Conservation (phyloP, 2,329 filamentous ascomycete genomes). For the Boeremia exigua region DNA sequence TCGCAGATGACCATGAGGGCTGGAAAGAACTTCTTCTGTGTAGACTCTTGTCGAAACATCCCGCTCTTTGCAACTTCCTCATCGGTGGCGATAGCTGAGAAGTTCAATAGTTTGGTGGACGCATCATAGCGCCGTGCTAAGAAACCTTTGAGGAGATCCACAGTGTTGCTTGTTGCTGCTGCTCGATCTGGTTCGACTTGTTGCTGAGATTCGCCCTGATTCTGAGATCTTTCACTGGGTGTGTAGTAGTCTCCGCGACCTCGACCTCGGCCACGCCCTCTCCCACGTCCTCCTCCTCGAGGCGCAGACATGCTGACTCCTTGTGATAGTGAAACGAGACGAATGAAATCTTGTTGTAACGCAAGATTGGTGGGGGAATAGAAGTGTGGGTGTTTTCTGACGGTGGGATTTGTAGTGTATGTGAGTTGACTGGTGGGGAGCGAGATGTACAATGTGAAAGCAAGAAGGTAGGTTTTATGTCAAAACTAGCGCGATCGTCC, state of each 20-base stretch:
- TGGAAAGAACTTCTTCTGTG: conserved; percentile 86
- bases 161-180: conserved; percentile 42
- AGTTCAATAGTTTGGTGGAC: conserved; percentile 76
- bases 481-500: conserved; percentile 9
- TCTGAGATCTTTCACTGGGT: conserved; percentile 8
- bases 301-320: conserved; percentile 18
- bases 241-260: conserved; percentile 28
- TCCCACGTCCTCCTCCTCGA: conserved; percentile 25
- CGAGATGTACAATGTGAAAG: background rate
- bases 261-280: conserved; percentile 28
- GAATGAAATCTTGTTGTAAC: background rate
- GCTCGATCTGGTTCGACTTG: conserved; percentile 70
- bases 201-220: conserved; percentile 67
- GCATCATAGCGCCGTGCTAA: conserved; percentile 76
- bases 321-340: background rate
- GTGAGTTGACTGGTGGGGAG: background rate
- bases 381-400: background rate
- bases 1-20: conserved; percentile 89
- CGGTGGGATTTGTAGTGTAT: background rate
- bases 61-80: conserved; percentile 73
- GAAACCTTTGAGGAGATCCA: conserved; percentile 72
- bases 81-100: conserved; percentile 79
- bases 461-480: conserved; percentile 13
- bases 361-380: too few species aligned
- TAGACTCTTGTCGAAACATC: conserved; percentile 74